phyloP scores from a whole-genome alignment of 176 grass and related monocot genomes.

The Triticum monococcum region DNA sequence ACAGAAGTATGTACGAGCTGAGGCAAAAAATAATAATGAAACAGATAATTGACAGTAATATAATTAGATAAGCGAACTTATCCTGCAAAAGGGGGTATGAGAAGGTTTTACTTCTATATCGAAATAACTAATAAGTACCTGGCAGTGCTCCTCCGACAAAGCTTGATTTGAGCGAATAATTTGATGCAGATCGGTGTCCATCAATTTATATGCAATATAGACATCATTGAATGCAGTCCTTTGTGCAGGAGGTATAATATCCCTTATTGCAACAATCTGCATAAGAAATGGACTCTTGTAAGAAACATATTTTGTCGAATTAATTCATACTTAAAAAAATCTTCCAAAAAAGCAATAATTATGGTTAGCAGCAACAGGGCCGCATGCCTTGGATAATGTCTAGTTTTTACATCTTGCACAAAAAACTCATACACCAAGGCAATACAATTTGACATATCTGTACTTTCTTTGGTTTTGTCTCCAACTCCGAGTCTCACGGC shows the following conservation, averaged over 20 bases:
- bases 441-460: background rate
- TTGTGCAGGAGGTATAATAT: slow-evolving; percentile 87
- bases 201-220: slow-evolving; percentile 94
- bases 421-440: background rate
- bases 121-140: slow-evolving; percentile 49
- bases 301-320: background rate
- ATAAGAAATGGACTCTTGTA: slow-evolving; percentile 10
- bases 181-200: slow-evolving; percentile 99
- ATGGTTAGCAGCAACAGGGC: background rate
- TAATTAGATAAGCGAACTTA: background rate
- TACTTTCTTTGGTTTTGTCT: background rate
- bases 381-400: background rate
- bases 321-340: background rate
- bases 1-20: background rate
- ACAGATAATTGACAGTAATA: background rate
- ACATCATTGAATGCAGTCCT: slow-evolving; percentile 89
- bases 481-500: too few relatives aligned
- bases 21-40: background rate
- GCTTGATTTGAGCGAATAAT: slow-evolving; percentile 99
- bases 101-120: background rate
- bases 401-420: background rate
- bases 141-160: slow-evolving; percentile 97
- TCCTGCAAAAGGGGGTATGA: background rate
- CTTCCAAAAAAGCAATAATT: background rate
- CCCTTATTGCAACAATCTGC: slow-evolving; percentile 98